Conservation (phyloP, 2,329 filamentous ascomycete species). For the Dothiorella sarmentorum region DNA sequence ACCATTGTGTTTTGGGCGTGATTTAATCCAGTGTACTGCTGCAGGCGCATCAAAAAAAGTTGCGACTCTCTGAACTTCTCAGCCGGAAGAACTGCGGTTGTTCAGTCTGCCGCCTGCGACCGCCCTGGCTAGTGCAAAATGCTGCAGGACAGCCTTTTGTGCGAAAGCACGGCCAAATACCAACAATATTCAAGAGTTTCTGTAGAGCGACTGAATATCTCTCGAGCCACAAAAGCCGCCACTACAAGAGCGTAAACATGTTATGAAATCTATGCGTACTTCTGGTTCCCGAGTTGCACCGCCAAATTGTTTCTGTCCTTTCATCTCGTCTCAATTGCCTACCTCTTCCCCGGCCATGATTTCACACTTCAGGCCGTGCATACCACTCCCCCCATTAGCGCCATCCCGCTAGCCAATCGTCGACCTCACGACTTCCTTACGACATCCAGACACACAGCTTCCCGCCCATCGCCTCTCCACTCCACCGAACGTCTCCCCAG, state of each 20-base stretch:
- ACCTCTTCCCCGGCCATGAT: neutral
- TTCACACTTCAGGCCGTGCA: too few relatives aligned
- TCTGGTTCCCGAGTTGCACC: too few relatives aligned
- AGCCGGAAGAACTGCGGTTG: neutral
- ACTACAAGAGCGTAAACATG: too few relatives aligned
- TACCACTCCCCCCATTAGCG: too few relatives aligned
- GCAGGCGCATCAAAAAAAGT: constrained; percentile 21
- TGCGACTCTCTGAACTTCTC: constrained; percentile 20
- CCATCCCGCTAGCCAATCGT: constrained; percentile 8
- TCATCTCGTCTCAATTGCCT: too few relatives aligned
- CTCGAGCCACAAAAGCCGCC: too few relatives aligned
- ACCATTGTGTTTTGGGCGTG: constrained; percentile 39
- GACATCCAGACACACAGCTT: neutral
- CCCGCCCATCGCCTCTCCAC: constrained; percentile 17
- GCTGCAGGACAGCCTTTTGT: neutral
- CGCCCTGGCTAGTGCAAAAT: neutral
- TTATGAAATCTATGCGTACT: too few relatives aligned
- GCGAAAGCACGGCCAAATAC: neutral
- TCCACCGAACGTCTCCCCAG: constrained; percentile 10
- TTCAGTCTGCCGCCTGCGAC: neutral
- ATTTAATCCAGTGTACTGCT: constrained; percentile 19
- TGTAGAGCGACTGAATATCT: too few relatives aligned
- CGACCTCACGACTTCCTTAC: constrained; percentile 8
- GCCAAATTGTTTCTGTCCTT: too few relatives aligned
- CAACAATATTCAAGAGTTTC: too few relatives aligned